Conservation (phyloP, 2,329 filamentous ascomycete genomes). For the Xylaria sp. region DNA sequence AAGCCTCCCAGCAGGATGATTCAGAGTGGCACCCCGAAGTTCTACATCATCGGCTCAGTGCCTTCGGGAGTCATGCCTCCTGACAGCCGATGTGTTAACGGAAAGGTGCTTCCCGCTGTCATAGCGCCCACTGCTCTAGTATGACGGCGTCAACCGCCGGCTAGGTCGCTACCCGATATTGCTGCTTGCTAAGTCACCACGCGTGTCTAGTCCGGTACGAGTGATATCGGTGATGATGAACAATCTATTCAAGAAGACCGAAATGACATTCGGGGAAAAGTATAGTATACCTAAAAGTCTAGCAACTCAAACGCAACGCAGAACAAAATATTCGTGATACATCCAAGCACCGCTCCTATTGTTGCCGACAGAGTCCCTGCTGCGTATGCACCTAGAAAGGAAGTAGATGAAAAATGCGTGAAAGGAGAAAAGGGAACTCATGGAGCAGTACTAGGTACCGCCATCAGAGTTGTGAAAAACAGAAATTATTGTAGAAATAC, state of each 20-base stretch:
- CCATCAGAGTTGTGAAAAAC: slow-evolving; percentile 33
- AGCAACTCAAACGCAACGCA: slow-evolving; percentile 17
- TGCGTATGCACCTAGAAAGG: slow-evolving; percentile 17
- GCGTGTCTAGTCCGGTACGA: slow-evolving; percentile 24
- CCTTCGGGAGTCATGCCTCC: slow-evolving; percentile 43
- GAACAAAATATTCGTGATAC: slow-evolving; percentile 18
- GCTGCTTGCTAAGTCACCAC: slow-evolving; percentile 37
- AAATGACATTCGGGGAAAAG: slow-evolving; percentile 15
- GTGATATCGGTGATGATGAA: slow-evolving; percentile 13
- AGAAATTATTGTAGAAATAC: slow-evolving; percentile 34
- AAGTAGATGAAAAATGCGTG: slow-evolving; percentile 19
- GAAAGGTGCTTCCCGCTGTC: slow-evolving; percentile 44
- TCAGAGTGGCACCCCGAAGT: slow-evolving; percentile 2
- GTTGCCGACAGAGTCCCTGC: slow-evolving; percentile 35
- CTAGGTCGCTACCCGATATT: slow-evolving; percentile 41
- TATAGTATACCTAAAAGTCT: slow-evolving; percentile 8
- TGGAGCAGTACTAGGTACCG: slow-evolving; percentile 32
- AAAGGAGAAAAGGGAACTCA: slow-evolving; percentile 20
- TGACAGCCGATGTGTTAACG: slow-evolving; percentile 44
- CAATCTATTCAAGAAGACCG: slow-evolving; percentile 36
- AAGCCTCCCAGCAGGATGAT: slow-evolving; percentile 21
- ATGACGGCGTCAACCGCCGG: slow-evolving; percentile 35
- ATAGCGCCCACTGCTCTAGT: slow-evolving; percentile 43
- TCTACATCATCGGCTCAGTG: slow-evolving; percentile 27
- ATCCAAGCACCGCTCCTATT: slow-evolving; percentile 29